Evolutionary conservation across 192 early-diverging fungal genomes (phyloP).

Genomic region (Coemansia sp.): DNA sequence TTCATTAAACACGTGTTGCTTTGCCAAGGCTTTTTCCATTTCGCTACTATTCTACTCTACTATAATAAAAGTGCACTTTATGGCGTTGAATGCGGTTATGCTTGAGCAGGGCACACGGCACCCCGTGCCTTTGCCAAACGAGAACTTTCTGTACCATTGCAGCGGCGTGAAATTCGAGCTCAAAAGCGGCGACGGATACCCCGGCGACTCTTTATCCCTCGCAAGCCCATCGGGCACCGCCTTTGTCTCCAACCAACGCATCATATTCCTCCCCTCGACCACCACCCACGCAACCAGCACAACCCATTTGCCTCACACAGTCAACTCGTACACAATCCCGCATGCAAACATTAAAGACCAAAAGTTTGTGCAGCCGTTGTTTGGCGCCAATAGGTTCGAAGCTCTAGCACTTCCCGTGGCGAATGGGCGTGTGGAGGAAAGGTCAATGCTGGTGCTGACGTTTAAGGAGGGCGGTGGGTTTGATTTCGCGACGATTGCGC

Average conservation of each 20-base stretch:
- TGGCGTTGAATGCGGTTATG: constrained; percentile 51
- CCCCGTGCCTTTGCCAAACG: constrained; percentile 41
- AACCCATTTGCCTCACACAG: neutral
- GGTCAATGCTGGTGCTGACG: constrained; percentile 20
- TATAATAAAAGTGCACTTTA: too few species aligned
- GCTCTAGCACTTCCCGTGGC: constrained; percentile 18
- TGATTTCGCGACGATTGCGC: constrained; percentile 42
- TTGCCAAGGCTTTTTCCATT: too few species aligned
- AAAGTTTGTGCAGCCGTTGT: constrained; percentile 39
- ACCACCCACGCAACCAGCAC: constrained; percentile 36
- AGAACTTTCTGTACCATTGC: constrained; percentile 55
- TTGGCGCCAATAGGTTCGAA: constrained; percentile 45
- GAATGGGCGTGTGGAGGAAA: constrained; percentile 16
- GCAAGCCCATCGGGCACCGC: constrained; percentile 35
- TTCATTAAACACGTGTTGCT: too few species aligned
- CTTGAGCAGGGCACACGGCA: constrained; percentile 38
- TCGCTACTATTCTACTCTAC: neutral
- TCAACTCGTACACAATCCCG: constrained; percentile 44
- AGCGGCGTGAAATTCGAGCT: constrained; percentile 52
- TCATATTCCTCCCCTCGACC: constrained; percentile 29
- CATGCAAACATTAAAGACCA: constrained; percentile 25
- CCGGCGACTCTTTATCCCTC: constrained; percentile 19
- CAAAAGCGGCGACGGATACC: constrained; percentile 35
- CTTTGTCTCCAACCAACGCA: constrained; percentile 51
- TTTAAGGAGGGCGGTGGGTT: constrained; percentile 53